These are phyloP conservation scores for Pestalotiopsis sp. DNA, from an alignment of 2,329 filamentous ascomycete species.

Conservation along the genomic window DNA sequence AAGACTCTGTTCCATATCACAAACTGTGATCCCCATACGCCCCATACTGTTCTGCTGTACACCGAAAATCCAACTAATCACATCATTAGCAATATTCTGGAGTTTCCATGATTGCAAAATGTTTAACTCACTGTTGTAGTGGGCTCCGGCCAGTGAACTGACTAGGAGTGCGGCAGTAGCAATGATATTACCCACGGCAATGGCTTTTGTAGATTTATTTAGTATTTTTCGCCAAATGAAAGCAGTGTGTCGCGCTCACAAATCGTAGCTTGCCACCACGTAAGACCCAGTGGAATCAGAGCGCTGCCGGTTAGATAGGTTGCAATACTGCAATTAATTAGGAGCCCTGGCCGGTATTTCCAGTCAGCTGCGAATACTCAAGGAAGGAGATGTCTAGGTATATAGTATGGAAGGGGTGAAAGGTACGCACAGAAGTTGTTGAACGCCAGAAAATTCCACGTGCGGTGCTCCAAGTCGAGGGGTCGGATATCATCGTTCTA, in stretches of 20 bases:
- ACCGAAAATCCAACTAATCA: background rate
- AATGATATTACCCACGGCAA: conserved; percentile 28
- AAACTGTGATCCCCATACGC: conserved; percentile 23
- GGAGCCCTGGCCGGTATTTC: conserved; percentile 20
- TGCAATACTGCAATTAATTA: conserved; percentile 29
- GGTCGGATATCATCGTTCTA: conserved; percentile 6
- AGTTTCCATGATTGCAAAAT: background rate
- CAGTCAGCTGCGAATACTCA: background rate
- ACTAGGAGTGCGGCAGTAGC: conserved; percentile 29
- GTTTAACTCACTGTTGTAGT: background rate
- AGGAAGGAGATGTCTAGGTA: background rate
- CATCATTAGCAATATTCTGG: background rate
- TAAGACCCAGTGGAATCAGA: conserved; percentile 34
- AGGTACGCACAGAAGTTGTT: conserved; percentile 3
- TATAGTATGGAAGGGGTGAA: too few species aligned
- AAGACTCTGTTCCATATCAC: conserved; percentile 24
- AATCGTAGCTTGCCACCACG: conserved; percentile 35
- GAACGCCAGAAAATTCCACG: conserved; percentile 1
- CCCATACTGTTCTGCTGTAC: conserved; percentile 6
- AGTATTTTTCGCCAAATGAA: background rate
- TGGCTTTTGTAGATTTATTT: conserved; percentile 16
- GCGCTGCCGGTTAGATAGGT: conserved; percentile 24
- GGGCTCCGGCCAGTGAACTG: conserved; percentile 29
- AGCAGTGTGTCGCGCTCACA: background rate
- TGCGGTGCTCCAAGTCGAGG: conserved; percentile 1